A percentile compares a stretch with the other conserved stretches of the same genome.
phyloP scores from a whole-genome alignment of 148 eudicot genomes.

The Diospyros lotus region DNA sequence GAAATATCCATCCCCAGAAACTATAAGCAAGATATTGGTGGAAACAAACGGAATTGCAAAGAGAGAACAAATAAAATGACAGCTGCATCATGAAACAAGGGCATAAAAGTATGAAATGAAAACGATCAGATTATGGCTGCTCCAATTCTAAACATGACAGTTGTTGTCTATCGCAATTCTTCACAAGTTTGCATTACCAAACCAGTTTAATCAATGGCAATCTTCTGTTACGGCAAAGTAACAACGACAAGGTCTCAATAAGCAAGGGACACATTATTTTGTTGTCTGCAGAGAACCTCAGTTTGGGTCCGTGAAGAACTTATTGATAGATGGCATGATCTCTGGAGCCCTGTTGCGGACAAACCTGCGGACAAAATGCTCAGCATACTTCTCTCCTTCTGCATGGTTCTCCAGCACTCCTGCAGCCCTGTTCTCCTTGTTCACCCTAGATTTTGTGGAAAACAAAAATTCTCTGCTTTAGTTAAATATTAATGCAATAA shows the following conservation, averaged over 20 bases:
- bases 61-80: too few relatives aligned
- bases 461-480: not conserved
- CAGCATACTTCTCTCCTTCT: slow-evolving; percentile 70
- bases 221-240: not conserved
- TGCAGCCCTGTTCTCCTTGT: slow-evolving; percentile 76
- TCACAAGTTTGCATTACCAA: not conserved
- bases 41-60: too few relatives aligned
- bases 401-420: slow-evolving; percentile 63
- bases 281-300: slow-evolving; percentile 3
- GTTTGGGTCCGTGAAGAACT: slow-evolving; percentile 68
- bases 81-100: not conserved
- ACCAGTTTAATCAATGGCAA: not conserved
- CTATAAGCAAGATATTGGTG: too few relatives aligned
- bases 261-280: not conserved
- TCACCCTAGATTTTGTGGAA: slow-evolving; percentile 46
- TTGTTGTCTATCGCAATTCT: not conserved
- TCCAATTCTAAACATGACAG: not conserved
- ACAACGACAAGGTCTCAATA: not conserved
- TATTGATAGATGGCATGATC: slow-evolving; percentile 78
- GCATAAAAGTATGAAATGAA: not conserved
- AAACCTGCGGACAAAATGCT: slow-evolving; percentile 62
- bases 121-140: not conserved
- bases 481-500: not conserved
- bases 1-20: too few relatives aligned
- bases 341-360: slow-evolving; percentile 65